Conservation (phyloP, 805 yeast genomes). For the Schwanniomyces vanrijiae region DNA sequence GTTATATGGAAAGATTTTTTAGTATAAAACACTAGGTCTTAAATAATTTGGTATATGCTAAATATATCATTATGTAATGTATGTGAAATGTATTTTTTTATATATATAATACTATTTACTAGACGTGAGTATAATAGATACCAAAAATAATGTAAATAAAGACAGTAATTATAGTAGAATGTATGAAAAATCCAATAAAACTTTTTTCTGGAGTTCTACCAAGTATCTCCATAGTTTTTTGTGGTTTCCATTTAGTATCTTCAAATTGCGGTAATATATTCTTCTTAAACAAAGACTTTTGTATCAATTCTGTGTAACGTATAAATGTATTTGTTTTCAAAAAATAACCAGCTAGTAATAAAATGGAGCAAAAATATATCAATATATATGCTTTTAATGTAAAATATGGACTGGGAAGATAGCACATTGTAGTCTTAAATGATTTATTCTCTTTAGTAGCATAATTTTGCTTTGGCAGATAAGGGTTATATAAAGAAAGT, state of each 20-base stretch:
- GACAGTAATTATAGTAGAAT: constrained; percentile 1
- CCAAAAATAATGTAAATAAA: constrained; percentile 7
- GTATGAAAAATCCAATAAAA: background rate
- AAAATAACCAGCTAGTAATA: constrained; percentile 5
- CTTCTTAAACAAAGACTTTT: constrained; percentile 2
- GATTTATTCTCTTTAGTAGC: constrained; percentile 11
- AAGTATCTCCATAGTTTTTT: background rate
- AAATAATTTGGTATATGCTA: background rate
- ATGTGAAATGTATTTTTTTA: background rate
- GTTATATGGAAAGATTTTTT: constrained; percentile 47
- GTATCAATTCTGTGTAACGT: constrained; percentile 7
- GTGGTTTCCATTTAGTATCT: constrained; percentile 13
- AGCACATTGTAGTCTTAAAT: constrained; percentile 50
- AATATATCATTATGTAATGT: background rate
- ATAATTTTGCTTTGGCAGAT: constrained; percentile 11
- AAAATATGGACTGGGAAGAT: constrained; percentile 52
- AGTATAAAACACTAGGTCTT: constrained; percentile 23
- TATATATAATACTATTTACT: background rate
- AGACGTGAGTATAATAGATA: constrained; percentile 6
- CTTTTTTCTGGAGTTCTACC: constrained; percentile 2
- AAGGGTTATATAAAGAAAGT: constrained; percentile 60
- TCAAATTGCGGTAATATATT: constrained; percentile 3
- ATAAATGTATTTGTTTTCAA: constrained; percentile 25
- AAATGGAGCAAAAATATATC: background rate
- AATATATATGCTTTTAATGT: constrained; percentile 5